Percentiles rank a stretch among this genome's conserved stretches.
These are phyloP conservation scores for Ramularia endophylla DNA, from an alignment of 2,329 filamentous ascomycete species.

Conservation along the genomic window DNA sequence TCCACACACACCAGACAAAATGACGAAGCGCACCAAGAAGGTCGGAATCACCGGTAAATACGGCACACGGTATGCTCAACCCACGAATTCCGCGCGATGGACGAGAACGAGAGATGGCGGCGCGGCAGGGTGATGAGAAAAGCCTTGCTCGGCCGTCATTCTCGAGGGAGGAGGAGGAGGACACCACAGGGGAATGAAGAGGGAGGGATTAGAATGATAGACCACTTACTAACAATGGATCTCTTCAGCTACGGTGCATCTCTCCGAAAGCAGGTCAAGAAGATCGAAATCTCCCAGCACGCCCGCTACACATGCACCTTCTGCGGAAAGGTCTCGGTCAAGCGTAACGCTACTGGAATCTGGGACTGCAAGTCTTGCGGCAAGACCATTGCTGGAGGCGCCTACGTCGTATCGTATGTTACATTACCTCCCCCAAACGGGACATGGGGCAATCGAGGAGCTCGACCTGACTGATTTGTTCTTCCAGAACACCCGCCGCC, in stretches of 20 bases:
- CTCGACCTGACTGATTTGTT: conserved; percentile 11
- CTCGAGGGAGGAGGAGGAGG: conserved; percentile 8
- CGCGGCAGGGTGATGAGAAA: too few species aligned
- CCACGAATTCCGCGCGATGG: conserved; percentile 1
- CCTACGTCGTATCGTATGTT: conserved; percentile 94
- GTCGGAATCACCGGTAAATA: conserved; percentile 99
- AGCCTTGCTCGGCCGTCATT: conserved; percentile 3
- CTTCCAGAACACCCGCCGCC: conserved; percentile 74
- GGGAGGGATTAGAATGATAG: too few species aligned
- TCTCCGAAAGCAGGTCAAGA: conserved; percentile 99
- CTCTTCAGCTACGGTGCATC: conserved; percentile 85
- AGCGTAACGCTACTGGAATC: conserved; percentile 83
- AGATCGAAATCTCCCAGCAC: conserved; percentile 99
- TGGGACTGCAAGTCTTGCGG: conserved; percentile 96
- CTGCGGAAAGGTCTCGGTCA: conserved; percentile 83
- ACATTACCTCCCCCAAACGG: conserved; percentile 8
- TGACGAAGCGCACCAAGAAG: conserved; percentile 97
- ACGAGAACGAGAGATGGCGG: background rate
- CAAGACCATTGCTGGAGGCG: conserved; percentile 89
- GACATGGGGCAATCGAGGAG: too few species aligned
- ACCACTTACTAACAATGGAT: conserved; percentile 12
- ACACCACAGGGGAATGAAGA: background rate
- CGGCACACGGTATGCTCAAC: conserved; percentile 73
- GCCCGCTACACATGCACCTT: conserved; percentile 97
- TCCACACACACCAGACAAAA: conserved; percentile 49